These are phyloP conservation scores for Nannochloropsis oceanica DNA, from an alignment of 108 stramenopile genomes.

Conservation along the genomic window DNA sequence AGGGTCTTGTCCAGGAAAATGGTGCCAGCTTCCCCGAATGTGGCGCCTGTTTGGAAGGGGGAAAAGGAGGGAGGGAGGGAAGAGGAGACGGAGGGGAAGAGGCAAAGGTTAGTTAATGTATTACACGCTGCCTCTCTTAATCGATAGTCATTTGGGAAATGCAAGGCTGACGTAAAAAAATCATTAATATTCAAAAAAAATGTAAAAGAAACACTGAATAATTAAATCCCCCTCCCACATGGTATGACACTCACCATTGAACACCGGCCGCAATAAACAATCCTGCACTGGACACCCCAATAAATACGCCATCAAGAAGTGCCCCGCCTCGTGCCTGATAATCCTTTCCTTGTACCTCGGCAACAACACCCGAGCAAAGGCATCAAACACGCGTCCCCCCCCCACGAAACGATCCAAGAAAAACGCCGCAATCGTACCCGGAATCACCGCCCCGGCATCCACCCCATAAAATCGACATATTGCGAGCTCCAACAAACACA, in stretches of 20 bases:
- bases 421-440: not conserved
- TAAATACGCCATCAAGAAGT: constrained; percentile 74
- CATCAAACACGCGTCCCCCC: not conserved
- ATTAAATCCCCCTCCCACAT: too few relatives aligned
- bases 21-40: constrained; percentile 44
- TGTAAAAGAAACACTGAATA: too few relatives aligned
- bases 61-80: not conserved
- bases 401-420: not conserved
- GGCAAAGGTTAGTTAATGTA: not conserved
- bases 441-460: not conserved
- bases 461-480: not conserved
- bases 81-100: not conserved
- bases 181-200: too few relatives aligned
- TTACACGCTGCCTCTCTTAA: too few relatives aligned
- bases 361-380: not conserved
- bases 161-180: too few relatives aligned
- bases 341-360: constrained; percentile 47
- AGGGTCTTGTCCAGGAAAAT: constrained; percentile 68
- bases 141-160: too few relatives aligned
- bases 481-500: not conserved
- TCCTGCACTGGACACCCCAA: constrained; percentile 85
- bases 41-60: not conserved
- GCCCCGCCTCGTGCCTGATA: constrained; percentile 73
- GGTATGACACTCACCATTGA: constrained; percentile 37
- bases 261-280: constrained; percentile 43